These are phyloP conservation scores for Akebia trifoliata DNA, from an alignment of 164 flowering plant genomes.

Conservation along the genomic window DNA sequence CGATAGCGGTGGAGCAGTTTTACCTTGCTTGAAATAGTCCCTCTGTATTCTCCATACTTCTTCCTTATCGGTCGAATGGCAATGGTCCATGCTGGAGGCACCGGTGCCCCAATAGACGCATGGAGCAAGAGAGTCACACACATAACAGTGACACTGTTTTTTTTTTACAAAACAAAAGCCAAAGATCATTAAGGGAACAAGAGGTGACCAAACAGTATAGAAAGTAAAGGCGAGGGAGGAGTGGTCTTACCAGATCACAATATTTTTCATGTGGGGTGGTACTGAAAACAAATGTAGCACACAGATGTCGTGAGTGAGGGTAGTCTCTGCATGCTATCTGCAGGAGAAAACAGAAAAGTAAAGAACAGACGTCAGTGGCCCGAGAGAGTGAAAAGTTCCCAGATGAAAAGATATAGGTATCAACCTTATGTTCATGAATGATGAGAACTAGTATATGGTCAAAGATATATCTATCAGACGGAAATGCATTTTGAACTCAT, in stretches of 20 bases:
- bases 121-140: conserved; percentile 82
- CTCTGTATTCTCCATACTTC: conserved; percentile 57
- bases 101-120: conserved; percentile 77
- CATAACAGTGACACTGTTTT: conserved; percentile 95
- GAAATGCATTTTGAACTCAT: no score
- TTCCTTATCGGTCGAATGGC: conserved; percentile 83
- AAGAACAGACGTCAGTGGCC: not conserved
- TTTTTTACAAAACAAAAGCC: conserved; percentile 2
- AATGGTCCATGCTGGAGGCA: conserved; percentile 46
- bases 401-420: not conserved
- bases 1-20: conserved; percentile 12
- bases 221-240: not conserved
- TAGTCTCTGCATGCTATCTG: conserved; percentile 95
- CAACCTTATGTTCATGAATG: no score
- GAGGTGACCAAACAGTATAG: not conserved
- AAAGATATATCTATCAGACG: no score
- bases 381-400: not conserved
- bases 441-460: no score
- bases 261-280: conserved; percentile 56
- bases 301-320: conserved; percentile 79
- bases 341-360: conserved; percentile 12
- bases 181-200: not conserved
- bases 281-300: conserved; percentile 60
- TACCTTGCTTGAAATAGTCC: conserved; percentile 29
- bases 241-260: conserved; percentile 56